Base-by-base conservation (phyloP, 345 rosid genomes). In the Arabis hirsuta region DNA sequence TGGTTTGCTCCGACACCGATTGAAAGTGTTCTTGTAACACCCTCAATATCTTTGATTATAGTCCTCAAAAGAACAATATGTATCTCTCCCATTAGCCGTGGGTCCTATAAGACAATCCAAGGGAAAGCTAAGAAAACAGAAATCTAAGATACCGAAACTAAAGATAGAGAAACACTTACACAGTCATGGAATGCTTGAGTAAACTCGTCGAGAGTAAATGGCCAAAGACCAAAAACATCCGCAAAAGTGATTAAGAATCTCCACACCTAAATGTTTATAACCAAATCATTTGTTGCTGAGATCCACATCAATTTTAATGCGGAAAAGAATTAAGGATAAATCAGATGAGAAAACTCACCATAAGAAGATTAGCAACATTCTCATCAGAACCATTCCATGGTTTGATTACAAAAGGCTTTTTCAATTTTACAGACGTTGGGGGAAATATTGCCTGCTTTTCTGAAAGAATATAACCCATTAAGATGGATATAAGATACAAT, bases 121-220 rank as follows among this genome's bases (percentile, higher is more conserved):
- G 56, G 42, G 22, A 53, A 36, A 16, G 58, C 13, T 57, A 39
- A 64, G 67, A 50, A 41, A 51, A 36, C 41, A 63, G 62, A 47
- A 56, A 56, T 47, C 39, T 24, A 13, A 36, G 13, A 48, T 1
- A 34, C 20, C 26, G 48, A 51, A 26, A 22, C 34, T 11, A 27
- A 41, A 39, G 43, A 27, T 54, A 62, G 53, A 45, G 36, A 55
- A 52, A 55, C 65, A 76, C 89, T 78, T 84, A 90, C 96, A 73
- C 84, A 81, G 73, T 92, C 98, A 84, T 92, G 96, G 63, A 90
- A 82, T 63, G 98, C 89, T 74, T 92, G 98, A 65, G 86, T 79
- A 81, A 90, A 87, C 86, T 92, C 96, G 80, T 92, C 96, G 44
- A 92, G 67, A 20, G 96, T 92, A 79, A 92, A 92, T 55, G 98